Base-by-base conservation (phyloP, 805 yeast species). In the Monosporozyma servazzii region DNA sequence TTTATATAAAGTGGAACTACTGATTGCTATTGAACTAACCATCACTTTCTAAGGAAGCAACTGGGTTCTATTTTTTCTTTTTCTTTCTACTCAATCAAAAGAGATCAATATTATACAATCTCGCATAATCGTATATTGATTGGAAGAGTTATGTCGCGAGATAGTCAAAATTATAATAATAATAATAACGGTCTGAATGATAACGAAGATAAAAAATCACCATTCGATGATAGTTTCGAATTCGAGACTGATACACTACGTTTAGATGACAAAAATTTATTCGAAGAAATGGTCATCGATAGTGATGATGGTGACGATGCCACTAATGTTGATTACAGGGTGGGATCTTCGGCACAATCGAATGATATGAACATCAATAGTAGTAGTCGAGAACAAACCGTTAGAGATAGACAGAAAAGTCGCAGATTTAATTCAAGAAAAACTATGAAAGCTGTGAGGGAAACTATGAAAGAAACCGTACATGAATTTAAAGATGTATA, bases 381-480 rank as follows among this genome's bases (percentile, higher is more conserved):
- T 42, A 23, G 5, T 15, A 9, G 4, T n/a, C 33, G 8, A 13
- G 11, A 49, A 93, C 96, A 96, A 53, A 90, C 96, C 3, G 88
- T 83, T 58, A 77, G 96, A 58, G 78, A 80, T 60, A 79, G 79
- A 53, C 76, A 79, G 54, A 95, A 93, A 11, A 74, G 75, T 45
- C 88, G 90, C n/a, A 67, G 70, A 48, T 70, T 79, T 13, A 75
- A 76, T 7, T 71, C 90, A 56, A 76, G 49, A 11, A 53, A 44
- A 58, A 83, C 91, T 0, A 64, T 84, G 47, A 75, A 75, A 59
- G 74, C 77, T 74, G 70, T 67, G 20, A 64, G 64, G 48, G 67
- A 67, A 50, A 68, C 65, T 51, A 62, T 70, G n/a, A 61, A 63
- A 41, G 62, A 65, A 46, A 68, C 71, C 1, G 56, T 63, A 42